These are phyloP conservation scores for Monosporozyma yasuniensis DNA, from an alignment of 805 yeast species.

Conservation along the genomic window DNA sequence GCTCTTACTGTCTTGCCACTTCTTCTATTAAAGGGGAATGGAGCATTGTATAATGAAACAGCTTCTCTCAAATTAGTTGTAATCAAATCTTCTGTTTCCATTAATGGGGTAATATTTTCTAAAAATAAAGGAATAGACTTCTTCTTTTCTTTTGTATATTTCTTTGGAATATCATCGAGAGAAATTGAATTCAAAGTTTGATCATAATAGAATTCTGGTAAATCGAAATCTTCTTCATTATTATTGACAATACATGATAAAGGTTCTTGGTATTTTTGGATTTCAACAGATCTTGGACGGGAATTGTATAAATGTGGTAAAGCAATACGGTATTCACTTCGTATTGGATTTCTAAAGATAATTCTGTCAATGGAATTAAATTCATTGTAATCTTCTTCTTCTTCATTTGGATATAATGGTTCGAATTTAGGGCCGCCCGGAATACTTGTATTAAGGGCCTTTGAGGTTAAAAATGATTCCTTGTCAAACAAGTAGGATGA, in stretches of 20 bases:
- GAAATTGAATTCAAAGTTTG: slow-evolving; percentile 49
- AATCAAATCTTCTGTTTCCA: slow-evolving; percentile 37
- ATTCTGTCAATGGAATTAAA: slow-evolving; percentile 84
- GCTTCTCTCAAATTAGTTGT: slow-evolving; percentile 48
- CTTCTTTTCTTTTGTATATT: slow-evolving; percentile 16
- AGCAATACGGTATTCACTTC: slow-evolving; percentile 81
- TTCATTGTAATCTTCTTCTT: slow-evolving; percentile 76
- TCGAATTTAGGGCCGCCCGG: slow-evolving; percentile 98
- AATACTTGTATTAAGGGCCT: slow-evolving; percentile 74
- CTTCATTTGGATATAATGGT: slow-evolving; percentile 61
- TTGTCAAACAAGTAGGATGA: slow-evolving; percentile 66
- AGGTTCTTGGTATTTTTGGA: slow-evolving; percentile 59
- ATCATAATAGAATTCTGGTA: slow-evolving; percentile 50
- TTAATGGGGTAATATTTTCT: slow-evolving; percentile 40
- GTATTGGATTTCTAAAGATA: slow-evolving; percentile 65
- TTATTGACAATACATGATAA: slow-evolving; percentile 40
- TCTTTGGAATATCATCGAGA: slow-evolving; percentile 11
- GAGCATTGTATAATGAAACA: slow-evolving; percentile 65
- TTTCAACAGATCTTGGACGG: slow-evolving; percentile 53
- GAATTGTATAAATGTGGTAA: slow-evolving; percentile 81
- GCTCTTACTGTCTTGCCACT: slow-evolving; percentile 71
- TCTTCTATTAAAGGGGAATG: slow-evolving; percentile 74
- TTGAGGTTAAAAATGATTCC: slow-evolving; percentile 79
- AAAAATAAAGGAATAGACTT: slow-evolving; percentile 37
- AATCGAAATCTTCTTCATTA: slow-evolving; percentile 36